Conservation (phyloP, 306 rosid species). For the Sicyos baderoa region DNA sequence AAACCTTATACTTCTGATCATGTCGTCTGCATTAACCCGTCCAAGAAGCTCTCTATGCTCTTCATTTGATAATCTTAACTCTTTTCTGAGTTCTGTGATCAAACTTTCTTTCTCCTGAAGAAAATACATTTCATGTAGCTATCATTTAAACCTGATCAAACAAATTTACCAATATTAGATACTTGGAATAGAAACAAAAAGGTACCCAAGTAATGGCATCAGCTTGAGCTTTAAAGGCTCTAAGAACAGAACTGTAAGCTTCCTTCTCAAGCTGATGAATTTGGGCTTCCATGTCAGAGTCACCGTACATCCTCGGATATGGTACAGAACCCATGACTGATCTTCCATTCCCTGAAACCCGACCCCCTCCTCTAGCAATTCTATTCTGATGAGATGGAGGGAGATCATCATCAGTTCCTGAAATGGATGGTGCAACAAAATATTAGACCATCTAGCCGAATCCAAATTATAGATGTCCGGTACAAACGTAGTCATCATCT, state of each 20-base stretch:
- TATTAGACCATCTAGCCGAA: constrained; percentile 15
- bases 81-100: constrained; percentile 85
- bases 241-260: constrained; percentile 84
- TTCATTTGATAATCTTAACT: constrained; percentile 83
- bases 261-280: constrained; percentile 94
- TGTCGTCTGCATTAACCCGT: constrained; percentile 84
- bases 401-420: constrained; percentile 28
- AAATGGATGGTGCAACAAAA: constrained; percentile 6
- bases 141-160: constrained; percentile 48
- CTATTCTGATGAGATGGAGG: constrained; percentile 35
- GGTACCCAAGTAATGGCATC: constrained; percentile 97
- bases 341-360: constrained; percentile 74
- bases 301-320: constrained; percentile 65
- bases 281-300: constrained; percentile 77
- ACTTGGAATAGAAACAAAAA: constrained; percentile 31
- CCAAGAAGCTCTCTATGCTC: constrained; percentile 90
- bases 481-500: neutral
- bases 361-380: constrained; percentile 70
- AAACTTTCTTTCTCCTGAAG: constrained; percentile 92
- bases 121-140: constrained; percentile 39
- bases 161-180: constrained; percentile 26
- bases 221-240: constrained; percentile 98
- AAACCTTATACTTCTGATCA: constrained; percentile 73
- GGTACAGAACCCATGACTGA: constrained; percentile 57
- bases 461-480: neutral